phyloP scores from a whole-genome alignment of 129 eudicot genomes.

The Artemisia tridentata region DNA sequence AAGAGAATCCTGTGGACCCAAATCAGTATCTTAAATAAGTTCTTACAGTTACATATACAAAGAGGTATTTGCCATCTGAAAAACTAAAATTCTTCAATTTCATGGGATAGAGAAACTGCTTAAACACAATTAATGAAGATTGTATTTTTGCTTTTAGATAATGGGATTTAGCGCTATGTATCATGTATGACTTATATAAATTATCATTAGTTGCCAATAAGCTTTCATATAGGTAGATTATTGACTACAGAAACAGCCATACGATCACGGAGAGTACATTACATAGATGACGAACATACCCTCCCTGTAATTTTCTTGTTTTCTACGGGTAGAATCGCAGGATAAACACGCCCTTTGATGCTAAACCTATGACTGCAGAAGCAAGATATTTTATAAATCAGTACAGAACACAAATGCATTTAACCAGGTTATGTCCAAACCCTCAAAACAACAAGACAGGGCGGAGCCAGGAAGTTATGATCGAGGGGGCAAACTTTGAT shows the following conservation, averaged over 20 bases:
- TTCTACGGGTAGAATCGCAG: slow-evolving; percentile 85
- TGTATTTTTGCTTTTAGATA: too few species aligned
- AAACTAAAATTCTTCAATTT: background rate
- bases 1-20: background rate
- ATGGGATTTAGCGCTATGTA: too few species aligned
- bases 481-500: too few species aligned
- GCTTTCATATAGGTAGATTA: background rate
- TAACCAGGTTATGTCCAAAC: background rate
- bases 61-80: background rate
- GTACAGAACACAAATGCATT: background rate
- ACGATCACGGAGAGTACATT: slow-evolving; percentile 1
- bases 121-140: background rate
- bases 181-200: background rate
- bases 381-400: slow-evolving; percentile 11
- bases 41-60: background rate
- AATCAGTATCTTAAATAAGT: background rate
- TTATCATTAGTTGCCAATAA: background rate
- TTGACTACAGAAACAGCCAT: background rate
- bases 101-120: slow-evolving; percentile 8
- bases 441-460: background rate
- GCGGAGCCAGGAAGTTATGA: too few species aligned
- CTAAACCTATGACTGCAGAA: slow-evolving; percentile 82
- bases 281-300: slow-evolving; percentile 44
- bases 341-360: slow-evolving; percentile 89
- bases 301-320: slow-evolving; percentile 65